Percentiles rank a stretch among this genome's conserved stretches.
Conservation (phyloP, 768 basidiomycete species). For the Myochromella boudieri region DNA sequence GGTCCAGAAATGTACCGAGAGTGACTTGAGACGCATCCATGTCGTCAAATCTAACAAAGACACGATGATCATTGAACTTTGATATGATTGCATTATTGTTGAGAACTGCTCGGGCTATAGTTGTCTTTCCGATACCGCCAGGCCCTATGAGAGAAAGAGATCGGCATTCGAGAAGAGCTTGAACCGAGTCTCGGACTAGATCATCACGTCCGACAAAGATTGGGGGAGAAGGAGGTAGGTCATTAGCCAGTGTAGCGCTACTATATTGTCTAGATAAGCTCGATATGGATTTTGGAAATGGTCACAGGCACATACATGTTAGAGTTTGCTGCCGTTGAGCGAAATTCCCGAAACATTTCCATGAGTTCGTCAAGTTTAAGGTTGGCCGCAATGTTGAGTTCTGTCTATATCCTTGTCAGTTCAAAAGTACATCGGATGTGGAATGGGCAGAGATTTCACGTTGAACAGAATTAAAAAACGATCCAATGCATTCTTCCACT, state of each 20-base stretch:
- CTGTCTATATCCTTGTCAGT: neutral
- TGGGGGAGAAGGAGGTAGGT: neutral
- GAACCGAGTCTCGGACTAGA: neutral
- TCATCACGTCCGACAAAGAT: constrained; percentile 2
- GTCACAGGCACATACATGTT: neutral
- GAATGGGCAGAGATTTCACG: neutral
- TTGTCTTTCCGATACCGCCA: constrained; percentile 16
- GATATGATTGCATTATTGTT: constrained; percentile 1
- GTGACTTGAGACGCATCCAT: constrained; percentile 9
- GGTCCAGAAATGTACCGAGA: constrained; percentile 8
- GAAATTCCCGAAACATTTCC: neutral
- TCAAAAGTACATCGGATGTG: neutral
- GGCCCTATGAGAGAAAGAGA: constrained; percentile 13
- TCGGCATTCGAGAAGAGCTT: neutral
- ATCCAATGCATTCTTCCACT: constrained; percentile 11
- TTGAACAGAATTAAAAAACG: constrained; percentile 5
- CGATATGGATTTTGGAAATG: neutral
- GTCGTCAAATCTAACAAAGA: constrained; percentile 14
- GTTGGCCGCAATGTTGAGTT: constrained; percentile 9
- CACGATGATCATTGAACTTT: constrained; percentile 7
- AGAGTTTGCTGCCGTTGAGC: neutral
- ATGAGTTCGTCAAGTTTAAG: constrained; percentile 11
- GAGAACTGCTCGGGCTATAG: constrained; percentile 10
- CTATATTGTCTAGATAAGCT: neutral
- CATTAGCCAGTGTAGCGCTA: neutral